Evolutionary conservation across 2,329 filamentous ascomycete genomes (phyloP), one percentile per base, ranked within the genome.

Genomic region (Pseudopyricularia javanii): DNA sequence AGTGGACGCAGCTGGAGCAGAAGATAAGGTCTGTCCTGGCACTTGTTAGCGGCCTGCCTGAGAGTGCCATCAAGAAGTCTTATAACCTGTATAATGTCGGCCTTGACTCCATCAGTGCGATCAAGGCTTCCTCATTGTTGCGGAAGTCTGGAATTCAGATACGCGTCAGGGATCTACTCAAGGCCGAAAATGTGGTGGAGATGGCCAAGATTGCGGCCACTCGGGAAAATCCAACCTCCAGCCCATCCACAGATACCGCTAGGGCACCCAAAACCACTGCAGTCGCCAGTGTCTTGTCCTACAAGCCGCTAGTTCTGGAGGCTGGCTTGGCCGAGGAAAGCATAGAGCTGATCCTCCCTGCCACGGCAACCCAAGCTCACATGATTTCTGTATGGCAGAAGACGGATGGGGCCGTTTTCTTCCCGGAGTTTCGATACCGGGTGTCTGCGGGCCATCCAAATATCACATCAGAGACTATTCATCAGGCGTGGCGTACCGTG

Each of bases 81-180:
- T 78, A 82, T 50, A 88, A 78, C 0, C 78, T 95, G 12, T 95
- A 93, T 65, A 83, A 93, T 57, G 74, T 96, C 2, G 91, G 91
- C 0, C 78, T 96, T 1, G 91, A 96, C 64, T 96, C 91, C 0
- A 95, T 96, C 64, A 91, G 85, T 57, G 85, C 89, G 1, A 93
- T 96, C 69, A 94, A 93, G 61, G 82, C 90, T 3, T 81, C 83
- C 8, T 78, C 84, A 0, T 71, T 90, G 7, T 70, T 96, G 4
- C 82, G 80, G 43, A 85, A 79, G 58, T 68, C 74, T 43, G 78
- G 74, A 0, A 66, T 95, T 7, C 66, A 69, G 12, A 65, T 95
- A 1, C 75, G 76, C 33, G 85, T 91, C 3, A 83, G 85, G 43
- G 79, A 88, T 37, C 79, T 95, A 60, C 69, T 94, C 3, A 79